Percentiles rank a stretch among this genome's conserved stretches.
These are phyloP conservation scores for Thermothielavioides terrestris DNA, from an alignment of 495 filamentous ascomycete species.

Conservation along the genomic window DNA sequence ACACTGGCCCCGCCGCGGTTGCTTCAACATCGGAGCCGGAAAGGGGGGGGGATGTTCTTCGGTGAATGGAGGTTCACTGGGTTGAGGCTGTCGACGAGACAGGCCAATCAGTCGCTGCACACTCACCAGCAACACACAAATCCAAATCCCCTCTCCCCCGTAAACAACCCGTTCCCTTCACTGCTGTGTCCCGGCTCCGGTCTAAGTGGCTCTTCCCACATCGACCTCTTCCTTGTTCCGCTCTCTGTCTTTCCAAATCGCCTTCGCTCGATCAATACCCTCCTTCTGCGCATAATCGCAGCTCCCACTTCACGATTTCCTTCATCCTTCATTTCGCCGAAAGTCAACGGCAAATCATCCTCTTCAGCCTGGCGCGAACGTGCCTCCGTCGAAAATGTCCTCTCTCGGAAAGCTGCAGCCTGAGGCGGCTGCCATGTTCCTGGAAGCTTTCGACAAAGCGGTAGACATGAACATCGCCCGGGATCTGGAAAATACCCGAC, in stretches of 20 bases:
- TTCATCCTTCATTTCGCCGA: background rate
- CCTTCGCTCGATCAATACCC: background rate
- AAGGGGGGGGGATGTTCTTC: no score
- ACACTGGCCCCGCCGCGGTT: no score
- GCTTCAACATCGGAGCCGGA: no score
- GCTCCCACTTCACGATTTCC: no score
- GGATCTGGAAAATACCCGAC: background rate
- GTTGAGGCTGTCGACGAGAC: background rate
- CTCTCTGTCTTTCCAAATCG: background rate
- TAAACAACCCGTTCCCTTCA: no score
- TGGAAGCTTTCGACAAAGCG: conserved; percentile 1
- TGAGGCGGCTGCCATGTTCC: conserved; percentile 2
- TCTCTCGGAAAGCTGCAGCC: background rate
- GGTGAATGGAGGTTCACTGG: no score
- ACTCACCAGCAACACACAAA: background rate
- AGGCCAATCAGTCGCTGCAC: background rate
- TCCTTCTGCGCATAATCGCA: background rate
- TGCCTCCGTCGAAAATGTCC: background rate
- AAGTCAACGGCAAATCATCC: background rate
- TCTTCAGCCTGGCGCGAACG: background rate
- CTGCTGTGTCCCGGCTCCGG: no score
- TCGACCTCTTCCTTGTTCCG: no score
- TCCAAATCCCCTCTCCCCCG: background rate
- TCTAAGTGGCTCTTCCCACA: no score
- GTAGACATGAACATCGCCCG: background rate